Base-by-base conservation (phyloP, 1,284 basidiomycete genomes). In the Ustilago tritici region DNA sequence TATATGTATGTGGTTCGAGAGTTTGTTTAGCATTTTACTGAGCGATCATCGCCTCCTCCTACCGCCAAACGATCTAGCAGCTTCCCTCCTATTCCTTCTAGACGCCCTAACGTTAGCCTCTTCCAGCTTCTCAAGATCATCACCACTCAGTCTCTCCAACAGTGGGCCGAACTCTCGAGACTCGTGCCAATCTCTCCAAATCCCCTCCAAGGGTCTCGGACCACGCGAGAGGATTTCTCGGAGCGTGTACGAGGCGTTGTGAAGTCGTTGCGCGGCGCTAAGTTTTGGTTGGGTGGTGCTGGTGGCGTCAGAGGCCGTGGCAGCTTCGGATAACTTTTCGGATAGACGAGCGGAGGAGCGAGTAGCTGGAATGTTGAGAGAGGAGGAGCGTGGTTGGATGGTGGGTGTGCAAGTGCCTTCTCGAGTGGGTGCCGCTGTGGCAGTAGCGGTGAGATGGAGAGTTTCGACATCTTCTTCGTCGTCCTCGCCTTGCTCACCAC, bases 131-230 rank as follows among this genome's bases (percentile, higher is more conserved):
- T 96, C 95, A 68, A 98, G 91, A 86, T 99, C 97, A 85, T 98
- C 96, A 32, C 92, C 91, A 12, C 89, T 93, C 67, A 98, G 86
- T 65, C 93, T 91, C 85, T 98, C 92, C 83, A 98, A 91, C 55
- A 92, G 88, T n/a, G 96, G 98, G 70, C 91, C 91, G 87, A 94
- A 98, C 86, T 95, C 94, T 84, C 94, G 92, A 38, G 92, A 91
- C 83, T 98, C 96, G 59, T 90, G 90, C 94, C 94, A 98, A 84
- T 98, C 96, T 57, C 95, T 88, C 95, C 95, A 99, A 1, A 95
- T 92, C 65, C 94, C 93, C 83, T 91, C 91, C 54, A 98, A 87
- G n/a, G 90, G 89, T 84, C 93, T 92, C 2, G 94, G 93, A 0
- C 94, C 93, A 17, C 81, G 61, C 8, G 80, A 67, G n/a, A 80